Evolutionary conservation across 2,329 filamentous ascomycete genomes (phyloP), one percentile per base, ranked within the genome.

Genomic region (Aspergillus niger): DNA sequence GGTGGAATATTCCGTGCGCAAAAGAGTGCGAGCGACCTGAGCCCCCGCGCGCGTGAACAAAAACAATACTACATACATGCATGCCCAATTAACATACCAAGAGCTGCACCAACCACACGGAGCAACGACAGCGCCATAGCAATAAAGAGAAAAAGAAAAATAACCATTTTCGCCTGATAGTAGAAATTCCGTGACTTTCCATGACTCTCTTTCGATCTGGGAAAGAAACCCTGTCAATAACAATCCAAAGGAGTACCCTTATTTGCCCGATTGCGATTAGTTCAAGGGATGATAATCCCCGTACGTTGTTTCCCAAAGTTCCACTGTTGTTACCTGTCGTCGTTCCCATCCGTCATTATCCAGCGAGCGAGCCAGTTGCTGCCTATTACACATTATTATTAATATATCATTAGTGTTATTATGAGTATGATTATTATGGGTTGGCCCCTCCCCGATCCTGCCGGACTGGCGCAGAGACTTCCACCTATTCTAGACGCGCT

Each of bases 311-410:
- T 32, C n/a, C 24, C 32, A 36, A 36, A 26, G 24, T 17, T 43
- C 26, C 47, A 20, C 47, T 28, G 47, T 50, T 30, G 28, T 36
- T 5, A 36, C 32, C 32, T 13, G 32, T 36, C 32, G 32, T 36
- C 32, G 32, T 26, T 26, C 4, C 4, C 26, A 26, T 26, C 26
- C 26, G 26, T 50, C 15, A 15, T 50, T 20, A 24, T 44, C 41
- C 41, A 44, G 17, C n/a, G 47, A 20, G 30, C 47, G 20, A 44
- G 41, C 15, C 47, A 50, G 47, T 28, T 50, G 47, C 47, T 50
- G 15, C 47, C 28, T 50, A 32, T 50, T 50, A 50, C 47, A 50
- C 24, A 84, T 98, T 94, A 88, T 93, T 97, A 78, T 30, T 30
- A 30, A 30, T 20, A 20, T 20, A 20, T 20, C 20, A 20, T 20